Conservation (phyloP, 129 eudicot genomes). For the Solidago caesia region DNA sequence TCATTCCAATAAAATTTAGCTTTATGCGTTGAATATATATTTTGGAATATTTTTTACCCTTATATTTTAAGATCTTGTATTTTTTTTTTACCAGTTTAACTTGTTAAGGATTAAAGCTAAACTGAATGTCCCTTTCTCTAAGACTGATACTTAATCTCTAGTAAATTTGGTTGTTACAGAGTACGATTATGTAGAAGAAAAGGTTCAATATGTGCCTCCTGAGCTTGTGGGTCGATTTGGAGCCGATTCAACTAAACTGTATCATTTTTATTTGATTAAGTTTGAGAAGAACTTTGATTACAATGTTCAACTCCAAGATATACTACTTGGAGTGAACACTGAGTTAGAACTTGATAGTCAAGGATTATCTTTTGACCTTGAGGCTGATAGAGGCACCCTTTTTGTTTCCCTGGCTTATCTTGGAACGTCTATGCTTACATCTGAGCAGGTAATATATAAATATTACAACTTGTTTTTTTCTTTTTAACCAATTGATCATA, state of each 20-base stretch:
- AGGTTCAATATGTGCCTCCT: conserved; percentile 43
- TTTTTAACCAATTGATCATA: no score
- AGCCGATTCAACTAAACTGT: conserved; percentile 23
- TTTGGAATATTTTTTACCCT: neutral
- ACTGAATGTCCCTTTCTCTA: neutral
- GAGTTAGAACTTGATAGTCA: conserved; percentile 43
- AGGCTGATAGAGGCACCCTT: conserved; percentile 49
- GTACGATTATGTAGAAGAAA: conserved; percentile 40
- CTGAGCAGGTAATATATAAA: conserved; percentile 45
- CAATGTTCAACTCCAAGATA: conserved; percentile 41
- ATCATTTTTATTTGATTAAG: conserved; percentile 53
- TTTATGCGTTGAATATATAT: neutral
- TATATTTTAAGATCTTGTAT: neutral
- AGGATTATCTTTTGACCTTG: conserved; percentile 42
- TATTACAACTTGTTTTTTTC: no score
- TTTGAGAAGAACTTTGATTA: conserved; percentile 33
- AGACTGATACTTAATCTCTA: neutral
- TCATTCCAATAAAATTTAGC: no score
- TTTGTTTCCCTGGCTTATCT: conserved; percentile 32
- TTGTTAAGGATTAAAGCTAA: neutral
- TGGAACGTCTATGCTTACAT: conserved; percentile 32
- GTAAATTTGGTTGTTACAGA: conserved; percentile 33
- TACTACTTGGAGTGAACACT: conserved; percentile 48
- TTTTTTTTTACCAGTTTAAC: neutral
- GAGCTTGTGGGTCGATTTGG: conserved; percentile 50